phyloP scores from a whole-genome alignment of 441 rosid genomes.

The Corymbia calophylla region DNA sequence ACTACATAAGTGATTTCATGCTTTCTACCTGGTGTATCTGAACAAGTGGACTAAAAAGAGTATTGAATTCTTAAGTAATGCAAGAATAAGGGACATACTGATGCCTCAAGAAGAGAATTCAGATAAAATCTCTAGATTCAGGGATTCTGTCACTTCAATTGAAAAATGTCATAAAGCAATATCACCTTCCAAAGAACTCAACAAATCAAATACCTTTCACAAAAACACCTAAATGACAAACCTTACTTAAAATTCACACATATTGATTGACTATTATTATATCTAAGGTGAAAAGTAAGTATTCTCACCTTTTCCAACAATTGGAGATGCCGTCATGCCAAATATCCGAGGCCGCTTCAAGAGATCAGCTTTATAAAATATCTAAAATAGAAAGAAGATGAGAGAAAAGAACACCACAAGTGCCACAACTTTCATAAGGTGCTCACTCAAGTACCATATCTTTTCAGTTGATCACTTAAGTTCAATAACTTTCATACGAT shows the following conservation, averaged over 20 bases:
- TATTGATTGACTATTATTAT: background rate
- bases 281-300: background rate
- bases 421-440: background rate
- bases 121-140: background rate
- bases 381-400: slow-evolving; percentile 38
- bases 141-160: background rate
- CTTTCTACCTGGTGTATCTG: background rate
- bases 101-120: background rate
- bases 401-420: background rate
- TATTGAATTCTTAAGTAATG: background rate
- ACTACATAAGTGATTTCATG: background rate
- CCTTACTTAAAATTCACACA: background rate
- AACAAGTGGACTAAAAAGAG: background rate
- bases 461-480: background rate
- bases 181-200: background rate
- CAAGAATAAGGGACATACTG: background rate
- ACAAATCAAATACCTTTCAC: background rate
- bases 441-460: background rate
- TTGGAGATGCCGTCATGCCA: slow-evolving; percentile 99
- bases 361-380: slow-evolving; percentile 48
- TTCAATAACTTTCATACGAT: background rate
- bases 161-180: background rate
- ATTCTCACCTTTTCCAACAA: slow-evolving; percentile 82
- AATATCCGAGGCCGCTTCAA: slow-evolving; percentile 72
- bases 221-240: background rate